Evolutionary conservation across 495 filamentous ascomycete species (phyloP).

Genomic region (Aspergillus bridgeri): DNA sequence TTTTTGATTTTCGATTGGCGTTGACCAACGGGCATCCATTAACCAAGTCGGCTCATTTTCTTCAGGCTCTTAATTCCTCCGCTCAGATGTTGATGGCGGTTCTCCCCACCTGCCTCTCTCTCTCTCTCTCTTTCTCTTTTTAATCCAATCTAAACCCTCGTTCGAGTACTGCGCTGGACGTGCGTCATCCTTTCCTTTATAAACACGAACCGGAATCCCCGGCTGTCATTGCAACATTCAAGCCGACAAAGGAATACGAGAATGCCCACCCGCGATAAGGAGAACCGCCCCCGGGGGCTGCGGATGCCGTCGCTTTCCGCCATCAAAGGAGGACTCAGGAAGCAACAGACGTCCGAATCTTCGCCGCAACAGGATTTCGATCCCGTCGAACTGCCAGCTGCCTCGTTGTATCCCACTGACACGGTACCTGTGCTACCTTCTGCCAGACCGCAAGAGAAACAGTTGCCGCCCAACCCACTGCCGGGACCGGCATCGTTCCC

Average conservation of each 20-base stretch:
- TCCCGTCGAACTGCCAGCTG: slow-evolving; percentile 10
- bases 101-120: slow-evolving; percentile 4
- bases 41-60: neutral
- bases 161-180: neutral
- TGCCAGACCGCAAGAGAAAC: slow-evolving; percentile 26
- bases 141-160: neutral
- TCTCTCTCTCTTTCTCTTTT: slow-evolving; percentile 6
- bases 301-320: slow-evolving; percentile 38
- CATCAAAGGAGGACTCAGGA: slow-evolving; percentile 24
- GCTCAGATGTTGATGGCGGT: neutral
- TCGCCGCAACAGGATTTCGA: slow-evolving; percentile 9
- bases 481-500: slow-evolving; percentile 13
- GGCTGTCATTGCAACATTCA: neutral
- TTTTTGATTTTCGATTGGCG: neutral
- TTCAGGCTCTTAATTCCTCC: neutral
- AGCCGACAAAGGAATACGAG: neutral
- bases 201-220: neutral
- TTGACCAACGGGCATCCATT: too few relatives aligned
- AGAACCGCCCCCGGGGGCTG: slow-evolving; percentile 38
- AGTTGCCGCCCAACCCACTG: slow-evolving; percentile 30
- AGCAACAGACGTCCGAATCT: slow-evolving; percentile 12
- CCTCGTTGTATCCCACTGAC: slow-evolving; percentile 10
- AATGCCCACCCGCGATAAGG: slow-evolving; percentile 43
- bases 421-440: slow-evolving; percentile 13
- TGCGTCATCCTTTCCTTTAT: neutral